phyloP scores from a whole-genome alignment of 2,329 filamentous ascomycete species.

The Calonectria crousiana region DNA sequence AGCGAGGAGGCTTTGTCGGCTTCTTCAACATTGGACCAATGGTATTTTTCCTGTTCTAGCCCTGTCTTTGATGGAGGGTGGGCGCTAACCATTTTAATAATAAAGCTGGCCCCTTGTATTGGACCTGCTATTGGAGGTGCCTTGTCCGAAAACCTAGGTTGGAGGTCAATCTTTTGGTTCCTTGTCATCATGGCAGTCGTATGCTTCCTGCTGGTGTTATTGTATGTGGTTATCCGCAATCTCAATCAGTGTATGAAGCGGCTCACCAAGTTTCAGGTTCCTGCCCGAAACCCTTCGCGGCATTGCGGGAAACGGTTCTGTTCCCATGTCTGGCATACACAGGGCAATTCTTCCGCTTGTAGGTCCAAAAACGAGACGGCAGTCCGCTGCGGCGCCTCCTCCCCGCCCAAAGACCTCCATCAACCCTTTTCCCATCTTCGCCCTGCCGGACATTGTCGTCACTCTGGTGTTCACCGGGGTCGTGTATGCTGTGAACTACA shows the following conservation, averaged over 20 bases:
- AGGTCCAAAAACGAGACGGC: background rate
- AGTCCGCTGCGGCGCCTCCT: background rate
- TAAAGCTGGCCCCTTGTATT: conserved; percentile 57
- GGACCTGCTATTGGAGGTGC: conserved; percentile 64
- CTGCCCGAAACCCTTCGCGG: conserved; percentile 45
- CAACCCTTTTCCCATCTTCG: conserved; percentile 49
- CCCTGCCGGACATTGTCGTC: conserved; percentile 46
- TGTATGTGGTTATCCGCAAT: conserved; percentile 31
- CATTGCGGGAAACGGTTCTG: conserved; percentile 13
- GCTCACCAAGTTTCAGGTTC: conserved; percentile 2
- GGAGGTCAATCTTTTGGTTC: conserved; percentile 67
- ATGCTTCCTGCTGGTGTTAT: conserved; percentile 50
- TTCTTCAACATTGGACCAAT: conserved; percentile 51
- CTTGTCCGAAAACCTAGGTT: conserved; percentile 60
- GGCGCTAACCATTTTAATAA: background rate
- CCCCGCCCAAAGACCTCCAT: background rate
- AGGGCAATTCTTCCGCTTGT: conserved; percentile 5
- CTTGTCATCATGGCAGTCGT: conserved; percentile 58
- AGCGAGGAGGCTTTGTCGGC: conserved; percentile 50
- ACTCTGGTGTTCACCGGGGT: conserved; percentile 48
- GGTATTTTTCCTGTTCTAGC: conserved; percentile 9
- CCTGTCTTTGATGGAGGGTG: background rate
- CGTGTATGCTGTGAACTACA: conserved; percentile 51
- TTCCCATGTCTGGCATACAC: conserved; percentile 12
- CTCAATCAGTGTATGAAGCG: background rate